A percentile compares a stretch with the other conserved stretches of the same genome.
These are phyloP conservation scores for Neofusicoccum umdonicola DNA, from an alignment of 2,329 filamentous ascomycete species.

Conservation along the genomic window DNA sequence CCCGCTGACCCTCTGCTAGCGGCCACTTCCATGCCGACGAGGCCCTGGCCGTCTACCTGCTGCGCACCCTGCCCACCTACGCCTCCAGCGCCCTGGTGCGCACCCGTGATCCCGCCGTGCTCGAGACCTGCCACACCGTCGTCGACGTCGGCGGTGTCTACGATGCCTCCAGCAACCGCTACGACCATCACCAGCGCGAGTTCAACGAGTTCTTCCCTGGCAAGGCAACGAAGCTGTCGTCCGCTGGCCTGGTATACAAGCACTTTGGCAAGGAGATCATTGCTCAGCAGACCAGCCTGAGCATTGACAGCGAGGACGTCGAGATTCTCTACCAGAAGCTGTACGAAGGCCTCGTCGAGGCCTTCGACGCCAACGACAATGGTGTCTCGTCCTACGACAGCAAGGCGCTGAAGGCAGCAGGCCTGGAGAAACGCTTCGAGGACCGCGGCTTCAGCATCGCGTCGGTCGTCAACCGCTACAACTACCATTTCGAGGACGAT, in stretches of 20 bases:
- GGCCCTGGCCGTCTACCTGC: constrained; percentile 93
- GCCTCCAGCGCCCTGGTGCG: constrained; percentile 70
- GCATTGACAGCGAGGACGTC: constrained; percentile 65
- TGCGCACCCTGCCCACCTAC: constrained; percentile 84
- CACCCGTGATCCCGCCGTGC: constrained; percentile 76
- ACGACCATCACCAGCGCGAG: constrained; percentile 95
- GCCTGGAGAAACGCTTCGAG: constrained; percentile 78
- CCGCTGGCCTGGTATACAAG: constrained; percentile 90
- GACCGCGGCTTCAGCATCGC: constrained; percentile 81
- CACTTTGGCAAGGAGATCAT: constrained; percentile 90
- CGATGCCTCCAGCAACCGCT: constrained; percentile 71
- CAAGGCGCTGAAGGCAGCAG: constrained; percentile 64
- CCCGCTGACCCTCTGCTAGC: constrained; percentile 35
- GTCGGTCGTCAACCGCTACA: constrained; percentile 81
- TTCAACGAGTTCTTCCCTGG: constrained; percentile 84
- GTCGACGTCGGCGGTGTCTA: constrained; percentile 98
- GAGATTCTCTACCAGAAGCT: constrained; percentile 79
- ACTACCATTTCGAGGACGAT: constrained; percentile 58
- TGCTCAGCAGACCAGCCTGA: constrained; percentile 60
- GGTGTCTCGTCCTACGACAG: constrained; percentile 82
- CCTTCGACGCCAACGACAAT: constrained; percentile 96
- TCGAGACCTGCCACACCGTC: constrained; percentile 85
- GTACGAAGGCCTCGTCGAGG: constrained; percentile 91
- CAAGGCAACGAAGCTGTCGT: constrained; percentile 82
- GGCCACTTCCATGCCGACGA: constrained; percentile 99